phyloP scores from a whole-genome alignment of 2,329 filamentous ascomycete genomes.

The Aureobasidium sp. region DNA sequence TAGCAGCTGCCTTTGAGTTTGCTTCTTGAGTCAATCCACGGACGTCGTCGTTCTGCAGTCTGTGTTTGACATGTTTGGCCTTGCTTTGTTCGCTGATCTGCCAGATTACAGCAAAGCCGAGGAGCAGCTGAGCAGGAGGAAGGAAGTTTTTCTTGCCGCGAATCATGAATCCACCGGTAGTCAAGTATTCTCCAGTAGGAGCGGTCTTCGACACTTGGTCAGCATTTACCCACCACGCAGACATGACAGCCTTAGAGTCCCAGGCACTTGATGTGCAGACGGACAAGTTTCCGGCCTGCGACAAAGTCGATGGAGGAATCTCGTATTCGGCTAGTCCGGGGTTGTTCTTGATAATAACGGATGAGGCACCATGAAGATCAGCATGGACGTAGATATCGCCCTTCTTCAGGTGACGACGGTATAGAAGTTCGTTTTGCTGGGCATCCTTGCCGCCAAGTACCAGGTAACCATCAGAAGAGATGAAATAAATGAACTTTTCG shows the following conservation, averaged over 20 bases:
- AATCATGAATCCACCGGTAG: conserved; percentile 70
- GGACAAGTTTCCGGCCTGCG: conserved; percentile 78
- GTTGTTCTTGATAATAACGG: conserved; percentile 87
- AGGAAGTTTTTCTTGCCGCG: conserved; percentile 85
- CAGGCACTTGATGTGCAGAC: conserved; percentile 84
- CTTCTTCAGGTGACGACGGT: conserved; percentile 74
- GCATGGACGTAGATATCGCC: conserved; percentile 91
- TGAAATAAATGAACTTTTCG: conserved; percentile 93
- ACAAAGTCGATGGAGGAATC: conserved; percentile 83
- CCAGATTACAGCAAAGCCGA: conserved; percentile 85
- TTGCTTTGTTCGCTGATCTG: conserved; percentile 84
- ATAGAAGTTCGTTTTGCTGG: conserved; percentile 87
- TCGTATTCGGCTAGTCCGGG: conserved; percentile 69
- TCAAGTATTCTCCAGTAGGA: conserved; percentile 70
- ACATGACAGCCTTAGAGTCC: conserved; percentile 95
- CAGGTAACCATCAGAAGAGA: conserved; percentile 91
- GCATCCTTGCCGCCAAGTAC: conserved; percentile 81
- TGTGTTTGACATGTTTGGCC: conserved; percentile 69
- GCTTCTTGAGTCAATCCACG: conserved; percentile 18
- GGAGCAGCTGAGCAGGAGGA: conserved; percentile 75
- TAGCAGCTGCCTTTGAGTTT: conserved; percentile 7
- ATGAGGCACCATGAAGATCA: conserved; percentile 74
- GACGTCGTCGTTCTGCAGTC: conserved; percentile 40
- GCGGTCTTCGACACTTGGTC: conserved; percentile 86
- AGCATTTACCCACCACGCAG: conserved; percentile 89